Conservation (phyloP, 768 basidiomycete genomes). For the Amyloporia xantha region DNA sequence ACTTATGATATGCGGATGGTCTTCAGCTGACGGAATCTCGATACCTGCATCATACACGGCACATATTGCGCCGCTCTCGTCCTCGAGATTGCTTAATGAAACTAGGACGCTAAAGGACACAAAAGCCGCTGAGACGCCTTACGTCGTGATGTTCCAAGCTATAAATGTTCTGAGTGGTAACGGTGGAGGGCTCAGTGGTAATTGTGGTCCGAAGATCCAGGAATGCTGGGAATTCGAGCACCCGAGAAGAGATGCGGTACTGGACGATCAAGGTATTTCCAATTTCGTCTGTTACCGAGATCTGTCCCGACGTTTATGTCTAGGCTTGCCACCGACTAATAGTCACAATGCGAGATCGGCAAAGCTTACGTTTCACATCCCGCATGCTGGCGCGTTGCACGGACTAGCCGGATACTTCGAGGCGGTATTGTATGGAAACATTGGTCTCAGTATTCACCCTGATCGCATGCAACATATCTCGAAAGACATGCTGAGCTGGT, state of each 20-base stretch:
- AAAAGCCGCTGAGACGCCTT: constrained; percentile 87
- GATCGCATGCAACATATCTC: constrained; percentile 78
- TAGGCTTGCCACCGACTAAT: constrained; percentile 90
- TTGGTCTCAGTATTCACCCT: constrained; percentile 93
- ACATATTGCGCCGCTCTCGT: constrained; percentile 89
- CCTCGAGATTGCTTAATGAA: constrained; percentile 86
- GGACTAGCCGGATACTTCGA: constrained; percentile 98
- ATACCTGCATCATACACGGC: constrained; percentile 97
- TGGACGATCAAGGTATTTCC: constrained; percentile 59
- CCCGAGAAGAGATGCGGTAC: constrained; percentile 71
- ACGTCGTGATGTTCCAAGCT: constrained; percentile 97
- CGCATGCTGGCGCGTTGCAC: constrained; percentile 88
- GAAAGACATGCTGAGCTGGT: constrained; percentile 99
- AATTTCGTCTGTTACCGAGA: background rate
- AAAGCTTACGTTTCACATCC: constrained; percentile 83
- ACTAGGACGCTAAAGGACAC: constrained; percentile 59
- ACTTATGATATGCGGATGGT: background rate
- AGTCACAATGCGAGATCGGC: constrained; percentile 91
- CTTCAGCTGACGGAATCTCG: constrained; percentile 81
- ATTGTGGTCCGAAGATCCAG: constrained; percentile 80
- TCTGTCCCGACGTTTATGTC: background rate
- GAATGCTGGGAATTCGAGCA: constrained; percentile 99
- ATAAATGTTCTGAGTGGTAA: constrained; percentile 84
- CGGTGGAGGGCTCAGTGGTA: constrained; percentile 50
- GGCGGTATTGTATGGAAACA: constrained; percentile 82